These are phyloP conservation scores for Candida parachauliodes DNA, from an alignment of 805 yeast species.

Conservation along the genomic window DNA sequence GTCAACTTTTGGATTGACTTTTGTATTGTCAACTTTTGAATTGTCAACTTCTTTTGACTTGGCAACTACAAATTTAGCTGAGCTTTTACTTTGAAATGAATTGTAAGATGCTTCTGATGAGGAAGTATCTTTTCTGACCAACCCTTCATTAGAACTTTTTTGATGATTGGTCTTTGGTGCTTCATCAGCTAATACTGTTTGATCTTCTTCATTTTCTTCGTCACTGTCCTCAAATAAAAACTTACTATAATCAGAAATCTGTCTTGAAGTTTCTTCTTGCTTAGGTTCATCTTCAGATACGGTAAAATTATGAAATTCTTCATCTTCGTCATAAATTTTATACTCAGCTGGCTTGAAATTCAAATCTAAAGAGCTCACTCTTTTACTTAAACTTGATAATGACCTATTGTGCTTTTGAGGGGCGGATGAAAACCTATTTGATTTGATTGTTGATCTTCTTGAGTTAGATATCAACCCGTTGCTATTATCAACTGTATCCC, in stretches of 20 bases:
- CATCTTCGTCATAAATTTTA: conserved; percentile 7
- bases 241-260: conserved; percentile 25
- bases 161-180: not conserved
- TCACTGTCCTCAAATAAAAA: conserved; percentile 20
- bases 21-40: conserved; percentile 1
- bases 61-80: conserved; percentile 8
- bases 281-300: conserved; percentile 3
- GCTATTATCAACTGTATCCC: conserved; percentile 6
- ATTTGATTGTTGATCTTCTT: conserved; percentile 28
- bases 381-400: not conserved
- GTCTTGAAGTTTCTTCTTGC: conserved; percentile 15
- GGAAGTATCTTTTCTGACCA: conserved; percentile 8
- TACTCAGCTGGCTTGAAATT: conserved; percentile 12
- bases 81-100: conserved; percentile 27
- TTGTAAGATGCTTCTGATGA: conserved; percentile 16
- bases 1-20: conserved; percentile 1
- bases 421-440: conserved; percentile 34
- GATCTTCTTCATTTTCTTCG: conserved; percentile 9
- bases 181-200: conserved; percentile 1
- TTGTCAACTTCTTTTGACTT: not conserved
- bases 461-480: conserved; percentile 20
- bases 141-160: too few species aligned
- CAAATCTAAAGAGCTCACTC: conserved; percentile 19
- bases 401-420: conserved; percentile 16
- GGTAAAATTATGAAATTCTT: conserved; percentile 6